Evolutionary conservation across 2,329 filamentous ascomycete species (phyloP), one percentile per base, ranked within the genome.

Genomic region (Beauveria medogensis): DNA sequence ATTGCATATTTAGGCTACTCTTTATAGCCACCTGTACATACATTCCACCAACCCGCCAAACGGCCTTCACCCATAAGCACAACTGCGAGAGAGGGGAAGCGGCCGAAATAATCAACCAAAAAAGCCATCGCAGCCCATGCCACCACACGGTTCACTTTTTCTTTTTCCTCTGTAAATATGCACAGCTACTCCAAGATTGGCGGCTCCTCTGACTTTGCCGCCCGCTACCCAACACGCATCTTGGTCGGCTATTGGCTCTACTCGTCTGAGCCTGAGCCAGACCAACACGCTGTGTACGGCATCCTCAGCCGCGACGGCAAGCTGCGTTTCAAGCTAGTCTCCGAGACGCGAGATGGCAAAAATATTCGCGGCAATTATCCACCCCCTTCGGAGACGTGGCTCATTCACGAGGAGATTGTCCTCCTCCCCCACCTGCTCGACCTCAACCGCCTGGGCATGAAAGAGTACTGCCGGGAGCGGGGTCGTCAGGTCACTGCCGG

Each of bases 251-350:
- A 61, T 56, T 61, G 59, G 59, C 59, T 55, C 53, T 55, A 61
- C 46, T 61, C 59, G 4, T 52, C 30, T 16, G 59, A 61, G 47
- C 44, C 53, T 26, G 59, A 56, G n/a, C 59, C 59, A 47, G 46
- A 61, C 59, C 59, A 61, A 56, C 59, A 61, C 59, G 59, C 59
- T 40, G 59, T 61, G 40, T 61, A 56, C 22, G 59, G 59, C 54
- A 61, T 61, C 37, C 54, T 61, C 12, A 61, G 59, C 59, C 54
- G 59, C 14, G 59, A 56, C 40, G 59, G 53, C 59, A 61, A 57
- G 47, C 59, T 57, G 37, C 59, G 53, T 47, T 61, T 61, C 40
- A 61, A 61, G 53, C 52, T 61, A 37, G 59, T 61, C 16, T 43
- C 59, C 4, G 59, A 61, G 53, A 61, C 53, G 7, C 59, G 59